Evolutionary conservation across 176 grass and related monocot species (phyloP).

Genomic region (Tillandsia fasciculata): DNA sequence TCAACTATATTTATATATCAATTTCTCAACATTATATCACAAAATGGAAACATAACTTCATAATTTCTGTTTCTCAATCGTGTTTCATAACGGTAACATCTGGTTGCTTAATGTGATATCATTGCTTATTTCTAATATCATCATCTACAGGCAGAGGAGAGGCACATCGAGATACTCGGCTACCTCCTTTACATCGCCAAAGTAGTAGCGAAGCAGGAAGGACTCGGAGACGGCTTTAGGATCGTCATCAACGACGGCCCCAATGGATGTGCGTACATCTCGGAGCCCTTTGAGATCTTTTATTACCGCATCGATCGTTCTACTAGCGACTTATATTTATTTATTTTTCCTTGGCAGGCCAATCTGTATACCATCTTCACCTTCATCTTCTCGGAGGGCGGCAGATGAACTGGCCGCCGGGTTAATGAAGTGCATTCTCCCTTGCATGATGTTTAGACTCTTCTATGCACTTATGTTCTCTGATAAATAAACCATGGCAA

Average conservation of each 20-base stretch:
- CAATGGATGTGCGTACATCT: slow-evolving; percentile 46
- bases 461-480: neutral
- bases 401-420: slow-evolving; percentile 86
- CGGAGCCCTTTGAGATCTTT: neutral
- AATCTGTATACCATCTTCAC: slow-evolving; percentile 91
- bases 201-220: slow-evolving; percentile 89
- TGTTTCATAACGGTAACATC: too few relatives aligned
- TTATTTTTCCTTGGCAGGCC: slow-evolving; percentile 35
- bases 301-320: neutral
- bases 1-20: neutral
- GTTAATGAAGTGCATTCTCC: slow-evolving; percentile 26
- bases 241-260: slow-evolving; percentile 89
- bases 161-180: slow-evolving; percentile 76
- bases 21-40: neutral
- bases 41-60: too few relatives aligned
- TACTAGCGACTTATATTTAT: neutral
- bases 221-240: slow-evolving; percentile 74
- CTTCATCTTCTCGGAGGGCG: slow-evolving; percentile 83
- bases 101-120: too few relatives aligned
- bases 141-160: slow-evolving; percentile 67
- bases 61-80: too few relatives aligned
- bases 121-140: neutral
- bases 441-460: slow-evolving; percentile 8
- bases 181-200: slow-evolving; percentile 66
- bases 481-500: slow-evolving; percentile 34